Conservation (phyloP, 2,329 filamentous ascomycete species). For the Cryphonectria parasitica region DNA sequence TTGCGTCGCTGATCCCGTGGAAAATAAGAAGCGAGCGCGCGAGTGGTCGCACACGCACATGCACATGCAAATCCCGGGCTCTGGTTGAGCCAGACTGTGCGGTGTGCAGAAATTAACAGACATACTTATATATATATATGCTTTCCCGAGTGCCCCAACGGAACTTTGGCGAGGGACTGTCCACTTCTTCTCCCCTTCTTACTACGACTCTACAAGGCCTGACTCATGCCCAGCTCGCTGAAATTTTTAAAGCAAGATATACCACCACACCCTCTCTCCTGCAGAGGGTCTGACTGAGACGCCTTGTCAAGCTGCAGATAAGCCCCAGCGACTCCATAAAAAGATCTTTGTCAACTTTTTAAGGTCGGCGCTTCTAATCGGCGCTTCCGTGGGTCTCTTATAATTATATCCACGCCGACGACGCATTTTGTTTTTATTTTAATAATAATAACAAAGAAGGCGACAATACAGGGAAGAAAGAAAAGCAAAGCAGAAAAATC, state of each 20-base stretch:
- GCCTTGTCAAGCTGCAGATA: slow-evolving; percentile 19
- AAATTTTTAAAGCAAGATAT: slow-evolving; percentile 6
- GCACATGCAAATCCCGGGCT: not conserved
- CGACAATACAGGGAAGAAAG: not conserved
- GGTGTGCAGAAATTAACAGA: slow-evolving; percentile 20
- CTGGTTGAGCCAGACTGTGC: slow-evolving; percentile 20
- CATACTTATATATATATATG: slow-evolving; percentile 3
- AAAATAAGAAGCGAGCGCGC: slow-evolving; percentile 1
- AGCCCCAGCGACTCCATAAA: slow-evolving; percentile 28
- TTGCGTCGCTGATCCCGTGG: slow-evolving; percentile 11
- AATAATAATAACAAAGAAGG: not conserved
- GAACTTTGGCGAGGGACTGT: not conserved
- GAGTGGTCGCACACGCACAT: slow-evolving; percentile 17
- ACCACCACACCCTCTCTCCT: slow-evolving; percentile 10
- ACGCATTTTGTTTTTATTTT: not conserved
- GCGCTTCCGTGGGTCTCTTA: slow-evolving; percentile 10
- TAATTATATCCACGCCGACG: slow-evolving; percentile 13
- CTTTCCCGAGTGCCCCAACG: not conserved
- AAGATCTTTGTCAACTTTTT: slow-evolving; percentile 22
- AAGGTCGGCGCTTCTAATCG: slow-evolving; percentile 6
- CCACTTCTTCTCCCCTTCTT: not conserved
- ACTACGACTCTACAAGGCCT: slow-evolving; percentile 3
- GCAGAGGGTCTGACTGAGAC: slow-evolving; percentile 16
- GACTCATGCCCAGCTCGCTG: slow-evolving; percentile 28
- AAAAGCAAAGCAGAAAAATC: not conserved